Conservation (phyloP, 2,329 filamentous ascomycete genomes). For the Podosphaera fusca region DNA sequence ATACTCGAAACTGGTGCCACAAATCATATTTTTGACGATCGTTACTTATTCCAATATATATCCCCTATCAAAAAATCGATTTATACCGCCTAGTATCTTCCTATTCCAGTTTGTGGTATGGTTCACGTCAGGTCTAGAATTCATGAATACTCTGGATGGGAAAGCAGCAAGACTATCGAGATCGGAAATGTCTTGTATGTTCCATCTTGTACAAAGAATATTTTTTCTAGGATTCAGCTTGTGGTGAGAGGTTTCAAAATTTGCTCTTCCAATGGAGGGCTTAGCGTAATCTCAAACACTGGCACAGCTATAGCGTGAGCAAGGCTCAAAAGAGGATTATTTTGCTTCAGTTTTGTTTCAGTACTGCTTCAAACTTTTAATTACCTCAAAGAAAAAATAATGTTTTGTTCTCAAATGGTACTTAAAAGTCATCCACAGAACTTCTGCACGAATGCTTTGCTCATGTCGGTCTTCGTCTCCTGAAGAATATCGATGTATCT, state of each 20-base stretch:
- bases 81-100: not conserved
- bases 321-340: not conserved
- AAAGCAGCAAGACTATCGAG: not conserved
- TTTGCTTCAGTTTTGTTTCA: not conserved
- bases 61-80: not conserved
- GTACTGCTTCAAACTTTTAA: no score
- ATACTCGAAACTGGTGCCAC: not conserved
- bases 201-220: not conserved
- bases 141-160: not conserved
- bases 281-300: not conserved
- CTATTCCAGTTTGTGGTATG: not conserved
- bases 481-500: not conserved
- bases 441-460: not conserved
- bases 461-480: not conserved
- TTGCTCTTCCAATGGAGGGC: not conserved
- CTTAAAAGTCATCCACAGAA: not conserved
- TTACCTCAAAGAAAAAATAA: not conserved
- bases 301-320: not conserved
- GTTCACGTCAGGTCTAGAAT: not conserved
- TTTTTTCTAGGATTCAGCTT: not conserved
- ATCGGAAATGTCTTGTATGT: constrained; percentile 1
- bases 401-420: not conserved
- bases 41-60: not conserved
- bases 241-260: not conserved
- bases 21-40: not conserved